Evolutionary conservation across 2,329 filamentous ascomycete species (phyloP), one percentile per base, ranked within the genome.

Genomic region (Apiospora rasikravindrae): DNA sequence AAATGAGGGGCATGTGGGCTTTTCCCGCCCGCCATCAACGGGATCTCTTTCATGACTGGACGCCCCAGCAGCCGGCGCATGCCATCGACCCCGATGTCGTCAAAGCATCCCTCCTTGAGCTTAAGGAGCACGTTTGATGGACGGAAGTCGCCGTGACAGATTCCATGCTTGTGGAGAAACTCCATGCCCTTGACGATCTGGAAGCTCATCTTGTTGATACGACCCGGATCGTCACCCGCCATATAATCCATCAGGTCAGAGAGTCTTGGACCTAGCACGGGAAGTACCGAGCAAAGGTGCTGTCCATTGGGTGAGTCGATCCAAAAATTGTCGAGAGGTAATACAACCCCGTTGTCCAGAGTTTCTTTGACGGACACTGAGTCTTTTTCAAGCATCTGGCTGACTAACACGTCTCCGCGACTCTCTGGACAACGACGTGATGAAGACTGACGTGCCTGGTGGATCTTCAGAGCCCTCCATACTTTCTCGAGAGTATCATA

Each of bases 141-240:
- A 1, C 72, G 71, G 10, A 72, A 74, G 22, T 74, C 75, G 0
- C 74, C 74, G 45, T 75, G 75, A 19, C 73, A 75, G 4, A 76
- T 16, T 0, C 72, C 75, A 5, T 71, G 64, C 1, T 33, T n/a
- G 24, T 76, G 74, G 1, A 76, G 44, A 24, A 73, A 75, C 0
- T 4, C 14, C 1, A 76, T 49, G 2, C 68, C 72, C 29, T 73
- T 51, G 0, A 71, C 69, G 1, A 75, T 19, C 45, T 40, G 57
- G 33, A 24, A 24, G 19, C 57, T 24, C 13, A 64, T 40, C 13
- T 40, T 8, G 1, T 64, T 64, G 33, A 64, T 64, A 10, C 57
- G 57, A 14, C 2, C 22, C 10, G 57, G 57, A 14, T 64, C 57
- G 14, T 64, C 53, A 10, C 53, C 33, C 11, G 22, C 8, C 33